Conservation (phyloP, 352 stramenopile genomes). For the Phytophthora pinifolia region DNA sequence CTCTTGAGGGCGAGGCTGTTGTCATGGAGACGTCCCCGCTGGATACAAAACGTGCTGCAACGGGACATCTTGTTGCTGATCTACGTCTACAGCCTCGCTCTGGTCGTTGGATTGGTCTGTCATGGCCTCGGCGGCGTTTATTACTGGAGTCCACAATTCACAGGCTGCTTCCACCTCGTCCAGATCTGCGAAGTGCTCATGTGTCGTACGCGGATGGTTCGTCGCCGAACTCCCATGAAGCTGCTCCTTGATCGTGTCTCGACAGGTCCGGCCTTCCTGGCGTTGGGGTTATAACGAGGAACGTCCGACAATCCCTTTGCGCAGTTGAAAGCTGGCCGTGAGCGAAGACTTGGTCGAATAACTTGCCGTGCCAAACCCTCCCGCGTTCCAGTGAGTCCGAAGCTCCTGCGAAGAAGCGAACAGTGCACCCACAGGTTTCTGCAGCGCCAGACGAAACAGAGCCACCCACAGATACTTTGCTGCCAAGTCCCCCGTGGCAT, state of each 20-base stretch:
- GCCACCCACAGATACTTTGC: slow-evolving; percentile 83
- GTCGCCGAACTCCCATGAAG: slow-evolving; percentile 36
- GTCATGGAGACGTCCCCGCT: slow-evolving; percentile 23
- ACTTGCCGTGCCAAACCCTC: slow-evolving; percentile 30
- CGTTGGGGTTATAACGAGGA: slow-evolving; percentile 27
- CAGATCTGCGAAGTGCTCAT: slow-evolving; percentile 46
- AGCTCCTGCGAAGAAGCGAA: slow-evolving; percentile 50
- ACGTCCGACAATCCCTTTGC: slow-evolving; percentile 26
- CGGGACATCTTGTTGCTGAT: background rate
- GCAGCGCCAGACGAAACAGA: slow-evolving; percentile 58
- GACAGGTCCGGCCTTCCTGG: background rate
- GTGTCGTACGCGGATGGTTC: slow-evolving; percentile 39
- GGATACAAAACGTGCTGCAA: slow-evolving; percentile 5
- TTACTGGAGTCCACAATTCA: slow-evolving; percentile 61
- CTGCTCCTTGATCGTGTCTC: background rate
- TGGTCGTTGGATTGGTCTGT: background rate
- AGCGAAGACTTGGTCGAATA: slow-evolving; percentile 40
- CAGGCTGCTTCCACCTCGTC: slow-evolving; percentile 66
- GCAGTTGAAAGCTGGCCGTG: background rate
- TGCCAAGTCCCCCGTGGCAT: slow-evolving; percentile 80
- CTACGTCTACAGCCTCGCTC: background rate
- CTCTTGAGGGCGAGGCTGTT: background rate
- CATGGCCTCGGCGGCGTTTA: slow-evolving; percentile 32
- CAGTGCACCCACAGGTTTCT: slow-evolving; percentile 1
- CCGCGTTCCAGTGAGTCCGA: slow-evolving; percentile 32